phyloP scores from a whole-genome alignment of 1,139 yeast species.

The Blastobotrys illinoisensis region DNA sequence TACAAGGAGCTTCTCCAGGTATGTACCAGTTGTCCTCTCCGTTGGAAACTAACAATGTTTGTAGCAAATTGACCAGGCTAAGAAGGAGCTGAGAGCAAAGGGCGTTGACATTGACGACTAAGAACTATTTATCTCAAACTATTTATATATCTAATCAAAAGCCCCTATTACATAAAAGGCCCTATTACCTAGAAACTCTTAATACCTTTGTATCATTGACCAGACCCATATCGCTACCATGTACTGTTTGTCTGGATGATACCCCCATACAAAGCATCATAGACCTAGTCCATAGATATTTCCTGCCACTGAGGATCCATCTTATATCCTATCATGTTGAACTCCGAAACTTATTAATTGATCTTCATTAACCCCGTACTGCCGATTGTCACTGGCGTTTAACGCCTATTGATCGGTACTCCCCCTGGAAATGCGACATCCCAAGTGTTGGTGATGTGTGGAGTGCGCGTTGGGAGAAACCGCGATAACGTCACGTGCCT shows the following conservation, averaged over 20 bases:
- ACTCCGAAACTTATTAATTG: too few relatives aligned
- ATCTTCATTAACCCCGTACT: too few relatives aligned
- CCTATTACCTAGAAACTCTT: background rate
- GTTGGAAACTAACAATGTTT: slow-evolving; percentile 4
- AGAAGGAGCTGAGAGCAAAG: slow-evolving; percentile 49
- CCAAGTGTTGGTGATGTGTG: background rate
- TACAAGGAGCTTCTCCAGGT: slow-evolving; percentile 53
- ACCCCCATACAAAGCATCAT: too few relatives aligned
- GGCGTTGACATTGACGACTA: slow-evolving; percentile 42
- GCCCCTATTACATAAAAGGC: background rate
- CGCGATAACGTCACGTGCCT: background rate
- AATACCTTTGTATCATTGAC: too few relatives aligned
- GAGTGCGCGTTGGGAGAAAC: background rate
- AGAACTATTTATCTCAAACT: background rate
- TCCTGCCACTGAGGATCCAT: background rate
- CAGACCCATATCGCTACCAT: too few relatives aligned
- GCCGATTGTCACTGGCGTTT: too few relatives aligned
- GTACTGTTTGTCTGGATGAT: too few relatives aligned
- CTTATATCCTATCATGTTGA: background rate
- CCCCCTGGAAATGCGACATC: background rate
- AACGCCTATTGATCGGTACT: background rate
- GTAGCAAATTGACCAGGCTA: slow-evolving; percentile 61
- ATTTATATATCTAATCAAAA: background rate
- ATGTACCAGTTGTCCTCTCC: background rate
- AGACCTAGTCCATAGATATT: too few relatives aligned